Evolutionary conservation across 208 protist genomes (phyloP).

Genomic region (Vickermania ingenoplastis): DNA sequence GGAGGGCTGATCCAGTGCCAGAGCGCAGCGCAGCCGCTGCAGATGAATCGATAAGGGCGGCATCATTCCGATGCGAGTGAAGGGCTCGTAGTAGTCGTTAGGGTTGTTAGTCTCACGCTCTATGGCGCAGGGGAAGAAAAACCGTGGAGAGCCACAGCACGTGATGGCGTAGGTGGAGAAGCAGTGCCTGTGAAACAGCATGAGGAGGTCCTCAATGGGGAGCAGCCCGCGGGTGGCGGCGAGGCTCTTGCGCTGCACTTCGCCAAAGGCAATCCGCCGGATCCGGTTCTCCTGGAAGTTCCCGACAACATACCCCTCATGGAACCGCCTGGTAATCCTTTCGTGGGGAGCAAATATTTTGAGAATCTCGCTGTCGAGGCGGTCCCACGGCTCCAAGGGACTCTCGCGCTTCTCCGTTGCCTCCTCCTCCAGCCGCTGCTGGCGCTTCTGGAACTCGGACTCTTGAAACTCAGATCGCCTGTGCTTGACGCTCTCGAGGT

Average conservation of each 20-base stretch:
- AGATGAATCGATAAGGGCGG: conserved; percentile 40
- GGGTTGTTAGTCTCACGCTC: neutral
- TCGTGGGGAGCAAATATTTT: conserved; percentile 33
- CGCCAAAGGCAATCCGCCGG: conserved; percentile 7
- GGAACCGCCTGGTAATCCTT: conserved; percentile 30
- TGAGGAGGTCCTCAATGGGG: conserved; percentile 32
- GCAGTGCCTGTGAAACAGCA: conserved; percentile 41
- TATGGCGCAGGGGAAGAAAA: conserved; percentile 14
- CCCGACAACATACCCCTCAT: neutral
- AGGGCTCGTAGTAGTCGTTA: conserved; percentile 14
- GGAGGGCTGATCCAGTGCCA: conserved; percentile 71
- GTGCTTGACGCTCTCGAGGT: conserved; percentile 20
- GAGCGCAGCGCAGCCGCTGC: conserved; percentile 61
- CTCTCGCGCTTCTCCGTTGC: conserved; percentile 2
- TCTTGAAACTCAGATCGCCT: neutral
- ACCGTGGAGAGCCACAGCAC: conserved; percentile 51
- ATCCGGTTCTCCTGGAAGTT: neutral
- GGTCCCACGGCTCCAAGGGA: conserved; percentile 25
- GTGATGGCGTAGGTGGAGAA: conserved; percentile 76
- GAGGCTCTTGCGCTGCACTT: conserved; percentile 11
- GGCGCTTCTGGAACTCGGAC: neutral
- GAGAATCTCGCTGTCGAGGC: conserved; percentile 28
- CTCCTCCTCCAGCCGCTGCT: neutral
- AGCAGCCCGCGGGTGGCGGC: conserved; percentile 58
- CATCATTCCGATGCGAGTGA: conserved; percentile 40